phyloP scores from a whole-genome alignment of 2,329 filamentous ascomycete genomes.

The Elsinoe batatas region DNA sequence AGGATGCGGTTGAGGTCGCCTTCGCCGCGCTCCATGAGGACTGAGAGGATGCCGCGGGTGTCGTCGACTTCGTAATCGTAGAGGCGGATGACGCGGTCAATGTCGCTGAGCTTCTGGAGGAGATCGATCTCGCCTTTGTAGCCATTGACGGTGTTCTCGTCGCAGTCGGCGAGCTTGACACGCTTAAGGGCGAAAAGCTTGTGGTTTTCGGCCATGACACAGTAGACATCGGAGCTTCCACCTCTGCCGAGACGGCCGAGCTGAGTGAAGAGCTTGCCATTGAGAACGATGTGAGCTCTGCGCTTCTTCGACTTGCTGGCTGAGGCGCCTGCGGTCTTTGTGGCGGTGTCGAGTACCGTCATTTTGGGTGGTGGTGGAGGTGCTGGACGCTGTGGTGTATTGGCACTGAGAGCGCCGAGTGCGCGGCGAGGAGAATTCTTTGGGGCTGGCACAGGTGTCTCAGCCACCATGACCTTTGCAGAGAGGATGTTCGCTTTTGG shows the following conservation, averaged over 20 bases:
- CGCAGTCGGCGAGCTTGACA: constrained; percentile 81
- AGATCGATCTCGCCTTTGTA: constrained; percentile 96
- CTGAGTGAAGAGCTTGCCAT: constrained; percentile 81
- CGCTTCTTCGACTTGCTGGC: constrained; percentile 66
- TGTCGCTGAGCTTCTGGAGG: constrained; percentile 66
- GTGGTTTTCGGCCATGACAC: constrained; percentile 93
- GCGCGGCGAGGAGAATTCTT: constrained; percentile 30
- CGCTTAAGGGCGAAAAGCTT: constrained; percentile 91
- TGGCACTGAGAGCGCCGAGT: constrained; percentile 47
- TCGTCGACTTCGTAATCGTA: constrained; percentile 91
- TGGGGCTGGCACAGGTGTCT: constrained; percentile 30
- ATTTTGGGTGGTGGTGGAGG: constrained; percentile 83
- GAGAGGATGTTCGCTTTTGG: constrained; percentile 44
- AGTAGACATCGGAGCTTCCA: constrained; percentile 88
- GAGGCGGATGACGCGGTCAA: constrained; percentile 82
- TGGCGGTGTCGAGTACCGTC: constrained; percentile 88
- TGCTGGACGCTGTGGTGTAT: constrained; percentile 69
- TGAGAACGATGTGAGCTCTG: constrained; percentile 74
- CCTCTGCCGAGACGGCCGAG: constrained; percentile 86
- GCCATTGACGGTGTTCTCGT: constrained; percentile 71
- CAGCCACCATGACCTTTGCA: constrained; percentile 31
- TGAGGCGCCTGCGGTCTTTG: constrained; percentile 68
- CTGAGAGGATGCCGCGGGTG: constrained; percentile 76
- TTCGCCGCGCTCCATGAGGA: constrained; percentile 97
- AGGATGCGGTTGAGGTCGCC: constrained; percentile 84